These are phyloP conservation scores for Backusella australiensis DNA, from an alignment of 192 early-diverging fungal genomes.

Conservation along the genomic window DNA sequence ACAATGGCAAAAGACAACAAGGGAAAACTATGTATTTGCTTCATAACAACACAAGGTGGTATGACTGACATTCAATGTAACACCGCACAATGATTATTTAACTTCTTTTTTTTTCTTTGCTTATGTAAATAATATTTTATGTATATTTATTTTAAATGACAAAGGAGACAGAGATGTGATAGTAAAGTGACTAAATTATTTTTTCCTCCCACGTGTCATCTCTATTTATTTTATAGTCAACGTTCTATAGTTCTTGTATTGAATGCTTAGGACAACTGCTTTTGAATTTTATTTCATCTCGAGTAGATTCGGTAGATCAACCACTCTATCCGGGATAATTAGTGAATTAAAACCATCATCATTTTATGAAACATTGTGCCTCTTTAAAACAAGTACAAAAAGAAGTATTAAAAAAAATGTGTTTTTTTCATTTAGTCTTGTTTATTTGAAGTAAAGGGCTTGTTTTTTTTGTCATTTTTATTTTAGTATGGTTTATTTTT, in stretches of 20 bases:
- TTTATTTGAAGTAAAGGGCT: neutral
- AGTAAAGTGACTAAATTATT: too few relatives aligned
- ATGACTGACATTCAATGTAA: neutral
- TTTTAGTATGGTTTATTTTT: neutral
- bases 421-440: neutral
- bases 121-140: neutral
- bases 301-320: neutral
- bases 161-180: neutral
- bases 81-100: neutral
- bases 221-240: too few relatives aligned
- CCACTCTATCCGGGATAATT: neutral
- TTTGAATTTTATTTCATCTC: neutral
- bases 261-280: neutral
- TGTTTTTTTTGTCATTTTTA: neutral
- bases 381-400: too few relatives aligned
- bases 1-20: neutral
- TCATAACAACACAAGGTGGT: neutral
- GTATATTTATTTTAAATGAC: neutral
- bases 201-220: too few relatives aligned
- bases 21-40: neutral
- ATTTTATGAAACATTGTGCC: too few relatives aligned
- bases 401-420: too few relatives aligned
- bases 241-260: too few relatives aligned
- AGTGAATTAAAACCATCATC: neutral
- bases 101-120: too few relatives aligned